Evolutionary conservation across 768 basidiomycete genomes (phyloP), one percentile per base, ranked within the genome.

Genomic region (Sutorius australiensis): DNA sequence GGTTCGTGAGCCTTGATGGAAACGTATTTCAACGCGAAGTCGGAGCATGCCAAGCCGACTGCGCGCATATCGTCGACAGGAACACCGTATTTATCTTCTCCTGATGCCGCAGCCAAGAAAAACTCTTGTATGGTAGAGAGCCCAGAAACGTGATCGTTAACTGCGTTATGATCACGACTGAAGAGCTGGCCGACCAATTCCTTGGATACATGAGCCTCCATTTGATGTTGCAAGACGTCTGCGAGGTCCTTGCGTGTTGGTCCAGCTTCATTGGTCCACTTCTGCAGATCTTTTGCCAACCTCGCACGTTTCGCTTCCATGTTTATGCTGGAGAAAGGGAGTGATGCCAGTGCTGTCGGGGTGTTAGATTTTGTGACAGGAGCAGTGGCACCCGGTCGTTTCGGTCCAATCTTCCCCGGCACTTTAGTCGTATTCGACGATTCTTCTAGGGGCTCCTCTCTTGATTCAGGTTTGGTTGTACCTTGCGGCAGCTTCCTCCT

Each of bases 161-260:
- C 87, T 6, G 94, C 92, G 59, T 88, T 91, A 68, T 98, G 97
- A 61, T 97, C 97, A 55, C 89, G 90, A 64, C 95, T 98, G 75
- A 98, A 99, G 28, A 99, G 76, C 28, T 82, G 82, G 5, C 80
- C 70, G 12, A 89, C 68, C 3, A 98, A 72, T 2, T 94, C 88
- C 55, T 86, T 84, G 3, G 88, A 87, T 6, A 81, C 77, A 62
- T 88, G 80, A 9, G 84, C 79, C 59, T 95, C 93, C 93, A 98
- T 98, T 70, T 99, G 97, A 57, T 78, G 82, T 61, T 92, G 88
- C 44, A 98, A 74, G 12, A 85, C 72, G 38, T 98, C 95, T 34
- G 87, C 81, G 13, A 98, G 77, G 62, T 98, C 95, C 65, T 91
- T 88, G 50, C 92, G 78, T 21, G 87, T 88, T 8, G 90, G 75